Evolutionary conservation across 2,329 filamentous ascomycete species (phyloP).

Genomic region (Aspergillus melleus): DNA sequence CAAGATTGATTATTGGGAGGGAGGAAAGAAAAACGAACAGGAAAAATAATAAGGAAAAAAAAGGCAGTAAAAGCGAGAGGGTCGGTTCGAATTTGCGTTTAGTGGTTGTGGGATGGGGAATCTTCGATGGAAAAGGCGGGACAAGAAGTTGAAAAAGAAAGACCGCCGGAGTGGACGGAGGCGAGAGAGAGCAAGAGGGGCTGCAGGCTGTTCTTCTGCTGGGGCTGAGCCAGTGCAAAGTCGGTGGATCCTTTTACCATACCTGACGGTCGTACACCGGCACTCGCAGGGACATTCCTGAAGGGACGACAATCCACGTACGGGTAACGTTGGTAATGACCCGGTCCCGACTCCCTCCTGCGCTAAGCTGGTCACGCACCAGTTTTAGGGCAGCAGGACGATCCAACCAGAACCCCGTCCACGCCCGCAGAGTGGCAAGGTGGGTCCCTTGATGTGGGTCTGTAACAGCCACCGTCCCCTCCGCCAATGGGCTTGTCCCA

Average conservation of each 20-base stretch:
- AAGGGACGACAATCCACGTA: background rate
- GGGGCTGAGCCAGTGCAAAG: constrained; percentile 27
- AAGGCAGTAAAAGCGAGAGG: constrained; percentile 16
- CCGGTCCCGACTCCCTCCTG: constrained; percentile 11
- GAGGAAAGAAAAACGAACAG: constrained; percentile 21
- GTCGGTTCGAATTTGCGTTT: constrained; percentile 19
- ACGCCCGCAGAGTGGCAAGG: constrained; percentile 23
- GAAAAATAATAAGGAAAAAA: constrained; percentile 2
- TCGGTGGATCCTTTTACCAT: constrained; percentile 16
- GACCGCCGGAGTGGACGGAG: constrained; percentile 28
- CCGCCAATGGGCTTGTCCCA: constrained; percentile 9
- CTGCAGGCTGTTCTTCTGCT: constrained; percentile 22
- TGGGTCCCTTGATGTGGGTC: constrained; percentile 7
- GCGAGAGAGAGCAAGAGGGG: constrained; percentile 28
- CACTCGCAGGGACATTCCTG: background rate
- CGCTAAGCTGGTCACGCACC: constrained; percentile 24
- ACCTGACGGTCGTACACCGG: constrained; percentile 4
- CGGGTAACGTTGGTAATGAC: constrained; percentile 13
- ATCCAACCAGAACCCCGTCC: constrained; percentile 19
- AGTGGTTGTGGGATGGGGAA: constrained; percentile 26
- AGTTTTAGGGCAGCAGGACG: constrained; percentile 16
- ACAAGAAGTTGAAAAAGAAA: constrained; percentile 27
- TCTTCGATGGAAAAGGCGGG: constrained; percentile 24
- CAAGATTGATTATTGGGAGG: constrained; percentile 12
- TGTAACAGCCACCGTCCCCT: constrained; percentile 14